A percentile compares a stretch with the other conserved stretches of the same genome.
phyloP scores from a whole-genome alignment of 2,329 filamentous ascomycete species.

The Paracamarosporium sp. region DNA sequence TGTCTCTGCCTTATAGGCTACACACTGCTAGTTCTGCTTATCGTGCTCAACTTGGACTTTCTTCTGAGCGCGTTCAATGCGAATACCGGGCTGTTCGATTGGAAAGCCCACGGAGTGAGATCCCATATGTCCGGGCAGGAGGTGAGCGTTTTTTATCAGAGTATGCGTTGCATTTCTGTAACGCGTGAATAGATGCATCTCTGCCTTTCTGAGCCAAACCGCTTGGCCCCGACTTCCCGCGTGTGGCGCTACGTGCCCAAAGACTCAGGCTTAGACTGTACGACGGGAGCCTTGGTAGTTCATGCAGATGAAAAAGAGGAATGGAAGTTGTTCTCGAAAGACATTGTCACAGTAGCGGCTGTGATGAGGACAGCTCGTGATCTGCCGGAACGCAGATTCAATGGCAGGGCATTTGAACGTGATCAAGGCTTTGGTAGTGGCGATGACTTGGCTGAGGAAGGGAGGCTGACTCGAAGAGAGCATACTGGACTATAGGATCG shows the following conservation, averaged over 20 bases:
- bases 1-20: constrained; percentile 5
- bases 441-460: constrained; percentile 19
- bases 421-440: background rate
- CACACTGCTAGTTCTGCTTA: constrained; percentile 6
- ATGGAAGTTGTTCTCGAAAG: constrained; percentile 19
- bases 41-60: constrained; percentile 12
- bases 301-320: constrained; percentile 8
- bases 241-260: constrained; percentile 21
- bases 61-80: constrained; percentile 1
- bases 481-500: background rate
- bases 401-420: background rate
- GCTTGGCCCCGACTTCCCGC: constrained; percentile 21
- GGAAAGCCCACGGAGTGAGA: background rate
- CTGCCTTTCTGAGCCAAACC: constrained; percentile 22
- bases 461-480: background rate
- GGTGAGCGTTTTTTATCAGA: background rate
- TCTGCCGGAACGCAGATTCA: background rate
- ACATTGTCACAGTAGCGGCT: constrained; percentile 10
- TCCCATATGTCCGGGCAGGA: background rate
- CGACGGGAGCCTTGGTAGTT: constrained; percentile 16
- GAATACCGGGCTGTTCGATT: background rate
- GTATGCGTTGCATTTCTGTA: background rate
- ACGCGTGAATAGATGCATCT: constrained; percentile 23
- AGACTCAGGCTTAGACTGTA: constrained; percentile 7
- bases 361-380: background rate